Evolutionary conservation across 176 grass and related monocot genomes (phyloP), one percentile per base, ranked within the genome.

Genomic region (Oryza longistaminata): DNA sequence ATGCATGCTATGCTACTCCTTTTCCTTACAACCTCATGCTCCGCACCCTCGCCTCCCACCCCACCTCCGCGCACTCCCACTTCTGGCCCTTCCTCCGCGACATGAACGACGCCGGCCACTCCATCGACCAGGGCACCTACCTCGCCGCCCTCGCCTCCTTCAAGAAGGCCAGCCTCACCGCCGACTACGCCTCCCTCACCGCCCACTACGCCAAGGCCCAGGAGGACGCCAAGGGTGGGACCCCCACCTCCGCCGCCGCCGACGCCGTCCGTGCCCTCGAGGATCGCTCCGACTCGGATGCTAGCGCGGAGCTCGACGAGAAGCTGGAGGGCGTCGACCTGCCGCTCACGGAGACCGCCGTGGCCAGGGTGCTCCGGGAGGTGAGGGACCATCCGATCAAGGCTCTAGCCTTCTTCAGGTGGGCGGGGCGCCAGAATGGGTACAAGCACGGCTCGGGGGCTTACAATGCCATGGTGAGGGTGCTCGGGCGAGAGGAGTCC

Each of bases 21-120:
- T 19, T 82, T 15, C 52, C 44, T 45, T 17, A 98, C 86, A 95
- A 93, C 79, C 81, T 98, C 88, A 98, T 95, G 93, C 93, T 98
- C 39, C 93, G 91, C 83, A 89, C 91, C 76, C 84, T 98, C 78
- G 85, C 82, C 49, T 88, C 82, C 85, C 31, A 73, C 81, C 84
- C 87, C 4, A 15, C 79, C 75, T 85, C 77, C 62, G 85, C 81
- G 15, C 26, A 67, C 81, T 11, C 71, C 44, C 84, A 98, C 12
- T 98, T 98, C 91, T 95, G 96, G 96, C 66, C 86, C 61, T 89
- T 98, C 86, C 83, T 98, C 81, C 67, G 79, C 46, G 87, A 85
- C 74, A 98, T 95, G 96, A 67, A 90, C 14, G 71, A 74, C 19
- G 78, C 85, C 3, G 93, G 93, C 69, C 83, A 92, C 69, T 79